A percentile compares a stretch with the other conserved stretches of the same genome.
These are phyloP conservation scores for Juglanconis juglandina DNA, from an alignment of 2,329 filamentous ascomycete species.

Conservation along the genomic window DNA sequence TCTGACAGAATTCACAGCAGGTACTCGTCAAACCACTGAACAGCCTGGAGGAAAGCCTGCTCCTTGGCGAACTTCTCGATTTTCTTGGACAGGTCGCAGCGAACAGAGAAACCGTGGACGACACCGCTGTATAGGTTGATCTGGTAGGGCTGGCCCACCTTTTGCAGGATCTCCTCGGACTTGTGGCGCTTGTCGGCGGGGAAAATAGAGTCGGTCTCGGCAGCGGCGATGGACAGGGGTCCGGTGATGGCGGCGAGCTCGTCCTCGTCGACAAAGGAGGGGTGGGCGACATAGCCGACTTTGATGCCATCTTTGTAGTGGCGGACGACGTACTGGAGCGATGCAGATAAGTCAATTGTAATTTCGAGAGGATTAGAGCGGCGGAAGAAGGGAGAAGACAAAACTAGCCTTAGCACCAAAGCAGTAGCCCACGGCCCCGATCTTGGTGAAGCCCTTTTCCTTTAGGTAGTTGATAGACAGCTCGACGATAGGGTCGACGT, in stretches of 20 bases:
- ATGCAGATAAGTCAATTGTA: not conserved
- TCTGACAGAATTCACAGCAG: slow-evolving; percentile 32
- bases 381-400: not conserved
- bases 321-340: slow-evolving; percentile 61
- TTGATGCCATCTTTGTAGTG: slow-evolving; percentile 63
- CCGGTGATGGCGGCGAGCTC: slow-evolving; percentile 65
- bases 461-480: slow-evolving; percentile 56
- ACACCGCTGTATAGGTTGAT: slow-evolving; percentile 72
- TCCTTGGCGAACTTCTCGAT: slow-evolving; percentile 69
- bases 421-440: slow-evolving; percentile 70
- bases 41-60: slow-evolving; percentile 74
- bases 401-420: slow-evolving; percentile 64
- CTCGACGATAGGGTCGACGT: slow-evolving; percentile 46
- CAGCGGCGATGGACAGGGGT: slow-evolving; percentile 64
- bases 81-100: slow-evolving; percentile 58
- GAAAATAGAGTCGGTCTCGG: slow-evolving; percentile 65
- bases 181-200: slow-evolving; percentile 60
- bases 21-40: slow-evolving; percentile 71
- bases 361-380: not conserved
- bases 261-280: slow-evolving; percentile 66
- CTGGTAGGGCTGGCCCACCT: slow-evolving; percentile 63
- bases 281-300: slow-evolving; percentile 72
- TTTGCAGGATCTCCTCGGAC: slow-evolving; percentile 60
- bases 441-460: slow-evolving; percentile 52
- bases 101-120: slow-evolving; percentile 71